These are phyloP conservation scores for Tricholomella constricta DNA, from an alignment of 768 basidiomycete species.

Conservation along the genomic window DNA sequence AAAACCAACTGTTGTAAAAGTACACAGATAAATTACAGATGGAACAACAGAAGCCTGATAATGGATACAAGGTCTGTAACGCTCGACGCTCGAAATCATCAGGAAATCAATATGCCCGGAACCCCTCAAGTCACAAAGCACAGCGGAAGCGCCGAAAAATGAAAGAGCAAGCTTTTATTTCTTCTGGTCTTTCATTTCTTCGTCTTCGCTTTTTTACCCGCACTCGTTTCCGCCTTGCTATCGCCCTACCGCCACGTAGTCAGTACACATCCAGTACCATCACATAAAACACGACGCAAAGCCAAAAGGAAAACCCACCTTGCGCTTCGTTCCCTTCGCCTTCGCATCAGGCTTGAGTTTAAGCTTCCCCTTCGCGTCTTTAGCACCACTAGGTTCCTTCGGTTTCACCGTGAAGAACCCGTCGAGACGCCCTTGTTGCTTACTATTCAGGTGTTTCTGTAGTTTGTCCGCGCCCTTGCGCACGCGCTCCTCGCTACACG, in stretches of 20 bases:
- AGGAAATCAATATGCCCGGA: too few relatives aligned
- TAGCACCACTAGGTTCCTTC: slow-evolving; percentile 45
- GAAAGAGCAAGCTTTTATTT: too few relatives aligned
- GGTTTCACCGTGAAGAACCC: slow-evolving; percentile 87
- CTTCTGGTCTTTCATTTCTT: slow-evolving; percentile 38
- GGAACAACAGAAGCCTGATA: neutral
- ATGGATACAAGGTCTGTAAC: too few relatives aligned
- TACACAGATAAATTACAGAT: slow-evolving; percentile 16
- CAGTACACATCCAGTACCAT: neutral
- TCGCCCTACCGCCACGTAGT: slow-evolving; percentile 33
- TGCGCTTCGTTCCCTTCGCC: slow-evolving; percentile 51
- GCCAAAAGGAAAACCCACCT: slow-evolving; percentile 28
- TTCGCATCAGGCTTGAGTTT: slow-evolving; percentile 42
- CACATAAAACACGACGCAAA: too few relatives aligned
- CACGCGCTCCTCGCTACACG: slow-evolving; percentile 90
- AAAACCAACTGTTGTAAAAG: too few relatives aligned
- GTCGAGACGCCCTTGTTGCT: slow-evolving; percentile 96
- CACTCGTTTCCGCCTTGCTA: slow-evolving; percentile 39
- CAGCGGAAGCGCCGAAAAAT: too few relatives aligned
- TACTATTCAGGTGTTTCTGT: slow-evolving; percentile 79
- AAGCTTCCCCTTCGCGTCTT: slow-evolving; percentile 39
- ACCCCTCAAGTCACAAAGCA: too few relatives aligned
- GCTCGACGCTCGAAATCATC: too few relatives aligned
- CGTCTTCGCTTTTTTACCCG: slow-evolving; percentile 42
- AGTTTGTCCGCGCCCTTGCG: slow-evolving; percentile 95